Conservation (phyloP, 495 filamentous ascomycete species). For the Annulohypoxylon bovei region DNA sequence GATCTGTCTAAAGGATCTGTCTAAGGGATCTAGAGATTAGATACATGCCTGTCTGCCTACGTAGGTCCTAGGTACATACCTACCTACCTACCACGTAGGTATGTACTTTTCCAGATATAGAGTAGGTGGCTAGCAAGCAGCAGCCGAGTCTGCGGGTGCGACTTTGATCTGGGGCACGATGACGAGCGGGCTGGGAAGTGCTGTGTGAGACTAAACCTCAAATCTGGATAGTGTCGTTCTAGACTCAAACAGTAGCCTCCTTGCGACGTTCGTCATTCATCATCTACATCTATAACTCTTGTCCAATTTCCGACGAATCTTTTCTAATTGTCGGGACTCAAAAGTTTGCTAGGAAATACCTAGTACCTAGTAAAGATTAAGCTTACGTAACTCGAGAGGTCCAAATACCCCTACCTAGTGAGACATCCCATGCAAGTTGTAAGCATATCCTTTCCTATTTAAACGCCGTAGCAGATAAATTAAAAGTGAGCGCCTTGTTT, state of each 20-base stretch:
- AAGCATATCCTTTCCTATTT: slow-evolving; percentile 22
- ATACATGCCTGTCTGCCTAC: slow-evolving; percentile 13
- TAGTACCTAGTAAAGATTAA: neutral
- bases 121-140: slow-evolving; percentile 5
- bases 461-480: slow-evolving; percentile 38
- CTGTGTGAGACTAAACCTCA: neutral
- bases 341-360: slow-evolving; percentile 2
- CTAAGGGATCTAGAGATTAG: slow-evolving; percentile 16
- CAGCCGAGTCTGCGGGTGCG: slow-evolving; percentile 16
- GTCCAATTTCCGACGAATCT: slow-evolving; percentile 10
- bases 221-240: slow-evolving; percentile 11
- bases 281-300: neutral
- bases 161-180: slow-evolving; percentile 5
- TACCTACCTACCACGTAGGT: too few relatives aligned
- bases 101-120: slow-evolving; percentile 9
- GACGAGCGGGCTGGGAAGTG: neutral
- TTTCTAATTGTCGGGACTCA: neutral
- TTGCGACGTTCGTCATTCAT: neutral
- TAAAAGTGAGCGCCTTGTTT: slow-evolving; percentile 23
- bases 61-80: slow-evolving; percentile 27
- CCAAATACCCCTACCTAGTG: slow-evolving; percentile 5
- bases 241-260: slow-evolving; percentile 13
- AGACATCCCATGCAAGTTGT: slow-evolving; percentile 34
- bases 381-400: slow-evolving; percentile 16
- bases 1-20: too few relatives aligned